Evolutionary conservation across 768 basidiomycete genomes (phyloP), one percentile per base, ranked within the genome.

Genomic region (Fomitopsis pulvina): DNA sequence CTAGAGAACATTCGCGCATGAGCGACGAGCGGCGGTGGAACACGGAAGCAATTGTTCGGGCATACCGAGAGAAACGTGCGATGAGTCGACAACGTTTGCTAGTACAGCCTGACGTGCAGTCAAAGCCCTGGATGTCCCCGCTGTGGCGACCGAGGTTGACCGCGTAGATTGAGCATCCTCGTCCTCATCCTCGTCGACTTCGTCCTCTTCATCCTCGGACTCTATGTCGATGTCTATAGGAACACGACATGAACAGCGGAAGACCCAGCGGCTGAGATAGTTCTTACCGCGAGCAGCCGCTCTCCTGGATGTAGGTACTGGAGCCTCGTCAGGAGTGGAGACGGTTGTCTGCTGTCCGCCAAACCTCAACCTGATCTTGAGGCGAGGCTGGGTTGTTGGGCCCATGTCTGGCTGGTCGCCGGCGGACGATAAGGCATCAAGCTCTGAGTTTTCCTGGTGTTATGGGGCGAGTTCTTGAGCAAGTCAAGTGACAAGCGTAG

Each of bases 21-120:
- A 14, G 22, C 14, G 28, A 27, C 22, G 27, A 22, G 5, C 26
- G 20, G 9, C 40, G 21, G 40, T 41, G 8, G 18, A 9, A 20
- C 40, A 6, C 18, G 8, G n/a, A 32, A 11, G 41, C 32, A 39
- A 41, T 10, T 21, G 5, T 16, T 16, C 26, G 2, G 41, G 60
- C 68, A 41, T 50, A 83, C 81, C 67, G 14, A 88, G 66, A 1
- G 84, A 80, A 27, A 88, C 83, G 59, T 87, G 85, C 0, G 79
- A 74, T 0, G 84, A 72, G 48, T 80, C 83, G 2, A 83, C 78
- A 26, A 85, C 81, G 48, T 80, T 83, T 1, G 81, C 81, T 8
- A 87, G 68, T 14, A 84, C 85, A 1, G 86, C 86, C 56, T 88
- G 85, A 22, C 86, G 68, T 8, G 72, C 69, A 0, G 72, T 74